A percentile compares a stretch with the other conserved stretches of the same genome.
These are phyloP conservation scores for Actinidia arguta DNA, from an alignment of 179 eudicot species.

Conservation along the genomic window DNA sequence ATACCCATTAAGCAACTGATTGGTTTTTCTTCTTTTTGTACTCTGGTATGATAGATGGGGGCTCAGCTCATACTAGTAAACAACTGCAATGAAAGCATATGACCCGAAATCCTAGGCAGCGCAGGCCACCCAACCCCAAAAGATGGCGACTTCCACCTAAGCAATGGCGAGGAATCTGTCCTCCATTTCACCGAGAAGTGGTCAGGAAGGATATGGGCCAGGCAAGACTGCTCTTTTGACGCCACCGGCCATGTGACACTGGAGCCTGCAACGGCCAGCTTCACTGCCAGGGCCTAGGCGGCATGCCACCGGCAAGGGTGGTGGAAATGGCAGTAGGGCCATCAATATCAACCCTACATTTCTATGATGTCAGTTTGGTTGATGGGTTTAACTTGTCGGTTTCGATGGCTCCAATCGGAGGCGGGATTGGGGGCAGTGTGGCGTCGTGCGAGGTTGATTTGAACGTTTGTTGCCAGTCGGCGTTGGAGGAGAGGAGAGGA, in stretches of 20 bases:
- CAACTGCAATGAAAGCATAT: conserved; percentile 76
- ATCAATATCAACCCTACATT: conserved; percentile 75
- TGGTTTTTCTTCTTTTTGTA: neutral
- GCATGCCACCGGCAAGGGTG: conserved; percentile 82
- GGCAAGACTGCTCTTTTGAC: conserved; percentile 79
- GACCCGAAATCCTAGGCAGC: conserved; percentile 86
- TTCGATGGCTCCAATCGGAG: conserved; percentile 87
- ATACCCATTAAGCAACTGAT: neutral
- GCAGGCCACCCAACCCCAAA: conserved; percentile 68
- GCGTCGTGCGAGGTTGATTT: conserved; percentile 81
- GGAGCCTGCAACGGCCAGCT: conserved; percentile 80
- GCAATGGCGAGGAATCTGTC: conserved; percentile 67
- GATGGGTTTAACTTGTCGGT: conserved; percentile 94
- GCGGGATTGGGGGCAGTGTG: conserved; percentile 83
- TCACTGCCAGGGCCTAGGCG: conserved; percentile 73
- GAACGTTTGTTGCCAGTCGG: conserved; percentile 86
- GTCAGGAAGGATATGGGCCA: conserved; percentile 92
- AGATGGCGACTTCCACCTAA: conserved; percentile 78
- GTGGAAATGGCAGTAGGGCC: conserved; percentile 93
- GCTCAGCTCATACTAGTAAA: conserved; percentile 80
- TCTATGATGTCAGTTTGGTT: conserved; percentile 89
- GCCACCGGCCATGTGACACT: conserved; percentile 61
- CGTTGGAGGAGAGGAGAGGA: conserved; percentile 67
- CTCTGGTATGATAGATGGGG: conserved; percentile 52
- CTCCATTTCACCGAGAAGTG: conserved; percentile 73